Evolutionary conservation across 2,329 filamentous ascomycete species (phyloP).

Genomic region (Periglandula ipomoeae): DNA sequence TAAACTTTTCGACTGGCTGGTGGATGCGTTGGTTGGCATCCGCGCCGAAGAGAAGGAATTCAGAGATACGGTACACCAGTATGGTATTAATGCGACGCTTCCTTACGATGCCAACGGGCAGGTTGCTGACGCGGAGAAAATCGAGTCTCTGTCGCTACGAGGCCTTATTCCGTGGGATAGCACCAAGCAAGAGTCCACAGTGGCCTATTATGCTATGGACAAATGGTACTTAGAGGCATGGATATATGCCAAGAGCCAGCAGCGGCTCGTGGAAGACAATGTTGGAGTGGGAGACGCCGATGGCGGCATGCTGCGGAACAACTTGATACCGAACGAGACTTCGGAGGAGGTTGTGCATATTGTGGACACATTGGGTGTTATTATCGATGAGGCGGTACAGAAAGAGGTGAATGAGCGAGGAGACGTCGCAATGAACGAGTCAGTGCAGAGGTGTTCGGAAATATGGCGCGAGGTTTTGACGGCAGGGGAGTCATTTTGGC

Average conservation of each 20-base stretch:
- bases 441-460: constrained; percentile 30
- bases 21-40: constrained; percentile 57
- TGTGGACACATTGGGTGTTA: constrained; percentile 42
- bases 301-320: constrained; percentile 52
- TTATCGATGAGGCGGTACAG: constrained; percentile 45
- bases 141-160: constrained; percentile 30
- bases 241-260: constrained; percentile 38
- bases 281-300: constrained; percentile 38
- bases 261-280: constrained; percentile 13
- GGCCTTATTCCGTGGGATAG: constrained; percentile 44
- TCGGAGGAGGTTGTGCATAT: constrained; percentile 50
- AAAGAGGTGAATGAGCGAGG: constrained; percentile 27
- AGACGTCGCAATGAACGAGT: constrained; percentile 18
- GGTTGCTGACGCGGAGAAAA: constrained; percentile 22
- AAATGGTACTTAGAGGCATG: constrained; percentile 53
- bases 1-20: constrained; percentile 50
- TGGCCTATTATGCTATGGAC: constrained; percentile 73
- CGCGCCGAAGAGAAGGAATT: constrained; percentile 60
- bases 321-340: constrained; percentile 64
- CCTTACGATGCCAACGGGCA: constrained; percentile 13
- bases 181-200: constrained; percentile 54
- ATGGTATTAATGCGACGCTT: constrained; percentile 42
- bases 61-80: constrained; percentile 51
- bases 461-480: constrained; percentile 42
- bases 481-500: constrained; percentile 53